phyloP scores from a whole-genome alignment of 2,329 filamentous ascomycete genomes.

The Dactylonectria macrodidyma region DNA sequence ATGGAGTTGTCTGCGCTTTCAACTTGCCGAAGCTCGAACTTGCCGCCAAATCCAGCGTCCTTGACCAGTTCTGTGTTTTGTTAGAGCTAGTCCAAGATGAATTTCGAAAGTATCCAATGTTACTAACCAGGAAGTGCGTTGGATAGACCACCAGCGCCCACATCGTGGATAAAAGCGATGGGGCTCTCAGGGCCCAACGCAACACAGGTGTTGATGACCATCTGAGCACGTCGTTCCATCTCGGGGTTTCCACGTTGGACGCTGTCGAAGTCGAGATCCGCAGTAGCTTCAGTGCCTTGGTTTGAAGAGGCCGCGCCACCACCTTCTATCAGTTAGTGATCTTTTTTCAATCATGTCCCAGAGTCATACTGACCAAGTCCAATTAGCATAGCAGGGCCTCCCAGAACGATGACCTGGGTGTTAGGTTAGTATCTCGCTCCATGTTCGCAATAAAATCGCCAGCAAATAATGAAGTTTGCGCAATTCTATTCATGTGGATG shows the following conservation, averaged over 20 bases:
- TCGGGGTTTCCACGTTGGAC: constrained; percentile 98
- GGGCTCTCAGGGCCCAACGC: constrained; percentile 88
- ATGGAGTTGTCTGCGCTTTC: constrained; percentile 92
- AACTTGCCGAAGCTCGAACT: constrained; percentile 94
- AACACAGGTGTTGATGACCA: constrained; percentile 96
- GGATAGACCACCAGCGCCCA: constrained; percentile 87
- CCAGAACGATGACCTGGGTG: constrained; percentile 80
- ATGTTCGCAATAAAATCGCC: background rate
- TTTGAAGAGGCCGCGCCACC: constrained; percentile 96
- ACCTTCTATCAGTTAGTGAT: constrained; percentile 10
- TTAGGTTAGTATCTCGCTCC: background rate
- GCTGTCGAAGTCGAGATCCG: constrained; percentile 95
- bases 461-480: background rate
- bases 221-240: constrained; percentile 94
- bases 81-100: background rate
- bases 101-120: background rate
- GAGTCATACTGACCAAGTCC: constrained; percentile 75
- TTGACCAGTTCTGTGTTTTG: constrained; percentile 81
- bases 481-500: background rate
- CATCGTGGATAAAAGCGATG: constrained; percentile 97
- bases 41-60: constrained; percentile 91
- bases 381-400: constrained; percentile 97
- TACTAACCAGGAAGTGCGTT: constrained; percentile 73
- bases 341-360: background rate
- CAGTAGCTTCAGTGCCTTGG: constrained; percentile 87